Evolutionary conservation across 108 stramenopile genomes (phyloP).

Genomic region (Epipyxis sp.): DNA sequence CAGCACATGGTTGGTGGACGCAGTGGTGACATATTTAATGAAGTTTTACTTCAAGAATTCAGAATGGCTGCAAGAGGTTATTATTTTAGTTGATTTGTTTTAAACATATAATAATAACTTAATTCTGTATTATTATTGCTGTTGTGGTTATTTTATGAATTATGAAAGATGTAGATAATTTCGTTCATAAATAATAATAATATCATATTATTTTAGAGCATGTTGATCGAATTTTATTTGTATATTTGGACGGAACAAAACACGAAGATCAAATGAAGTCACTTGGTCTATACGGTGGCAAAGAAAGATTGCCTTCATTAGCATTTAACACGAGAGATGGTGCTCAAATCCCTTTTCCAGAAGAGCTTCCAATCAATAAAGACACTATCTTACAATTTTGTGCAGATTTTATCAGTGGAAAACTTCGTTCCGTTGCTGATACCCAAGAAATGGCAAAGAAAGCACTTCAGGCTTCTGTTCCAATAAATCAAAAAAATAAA

Average conservation of each 20-base stretch:
- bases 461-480: conserved; percentile 9
- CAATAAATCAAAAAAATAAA: conserved; percentile 3
- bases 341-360: conserved; percentile 42
- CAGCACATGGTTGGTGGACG: conserved; percentile 6
- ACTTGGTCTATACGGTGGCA: conserved; percentile 43
- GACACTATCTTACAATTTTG: conserved; percentile 44
- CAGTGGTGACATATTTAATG: conserved; percentile 42
- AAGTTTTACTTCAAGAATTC: conserved; percentile 40
- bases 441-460: neutral
- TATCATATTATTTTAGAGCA: too few relatives aligned
- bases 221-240: conserved; percentile 40
- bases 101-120: too few relatives aligned
- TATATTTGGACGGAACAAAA: conserved; percentile 41
- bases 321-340: conserved; percentile 49
- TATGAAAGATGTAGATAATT: too few relatives aligned
- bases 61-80: conserved; percentile 37
- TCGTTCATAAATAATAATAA: too few relatives aligned
- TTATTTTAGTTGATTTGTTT: too few relatives aligned
- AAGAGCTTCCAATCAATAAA: conserved; percentile 46
- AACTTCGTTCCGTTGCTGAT: conserved; percentile 33
- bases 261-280: conserved; percentile 47
- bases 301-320: conserved; percentile 42
- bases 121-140: too few relatives aligned
- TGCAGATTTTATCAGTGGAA: conserved; percentile 47
- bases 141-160: conserved; percentile 8